A percentile compares a stretch with the other conserved stretches of the same genome.
Evolutionary conservation across 31 red algal species (phyloP).

Genomic region (Porphyra umbilicalis): DNA sequence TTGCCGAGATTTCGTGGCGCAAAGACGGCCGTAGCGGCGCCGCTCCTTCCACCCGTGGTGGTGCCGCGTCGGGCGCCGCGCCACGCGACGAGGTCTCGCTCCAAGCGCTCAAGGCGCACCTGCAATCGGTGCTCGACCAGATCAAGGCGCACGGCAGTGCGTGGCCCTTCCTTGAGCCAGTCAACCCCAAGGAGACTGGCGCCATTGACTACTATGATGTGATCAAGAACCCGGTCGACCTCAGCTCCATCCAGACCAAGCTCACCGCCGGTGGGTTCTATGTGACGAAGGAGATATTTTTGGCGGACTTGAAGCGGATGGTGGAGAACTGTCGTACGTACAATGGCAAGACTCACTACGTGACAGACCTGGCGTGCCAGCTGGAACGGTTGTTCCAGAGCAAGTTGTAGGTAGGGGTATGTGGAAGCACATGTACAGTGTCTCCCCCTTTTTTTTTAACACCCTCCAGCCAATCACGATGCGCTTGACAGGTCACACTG

Average conservation of each 20-base stretch:
- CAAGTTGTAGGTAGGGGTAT: constrained; percentile 53
- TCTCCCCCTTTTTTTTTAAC: background rate
- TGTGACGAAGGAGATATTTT: constrained; percentile 95
- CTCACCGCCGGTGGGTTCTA: constrained; percentile 93
- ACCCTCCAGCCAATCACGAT: constrained; percentile 1
- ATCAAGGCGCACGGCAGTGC: constrained; percentile 78
- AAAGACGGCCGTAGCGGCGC: constrained; percentile 32
- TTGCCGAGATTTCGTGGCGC: constrained; percentile 64
- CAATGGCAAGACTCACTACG: constrained; percentile 91
- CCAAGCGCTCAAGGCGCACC: constrained; percentile 67
- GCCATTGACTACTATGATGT: constrained; percentile 97
- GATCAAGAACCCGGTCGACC: constrained; percentile 98
- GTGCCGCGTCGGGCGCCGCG: constrained; percentile 41
- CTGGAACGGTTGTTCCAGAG: constrained; percentile 78
- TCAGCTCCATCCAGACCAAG: constrained; percentile 79
- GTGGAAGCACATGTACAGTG: background rate
- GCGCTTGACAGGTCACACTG: too few species aligned
- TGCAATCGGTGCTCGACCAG: constrained; percentile 81
- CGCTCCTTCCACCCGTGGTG: constrained; percentile 30
- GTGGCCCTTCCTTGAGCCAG: constrained; percentile 97
- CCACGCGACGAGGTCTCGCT: constrained; percentile 52
- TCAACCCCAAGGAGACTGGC: constrained; percentile 89
- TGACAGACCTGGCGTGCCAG: constrained; percentile 80
- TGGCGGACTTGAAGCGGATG: constrained; percentile 94
- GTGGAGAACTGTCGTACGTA: constrained; percentile 86